These are phyloP conservation scores for Colletotrichum australisinense DNA, from an alignment of 2,329 filamentous ascomycete genomes.

Conservation along the genomic window DNA sequence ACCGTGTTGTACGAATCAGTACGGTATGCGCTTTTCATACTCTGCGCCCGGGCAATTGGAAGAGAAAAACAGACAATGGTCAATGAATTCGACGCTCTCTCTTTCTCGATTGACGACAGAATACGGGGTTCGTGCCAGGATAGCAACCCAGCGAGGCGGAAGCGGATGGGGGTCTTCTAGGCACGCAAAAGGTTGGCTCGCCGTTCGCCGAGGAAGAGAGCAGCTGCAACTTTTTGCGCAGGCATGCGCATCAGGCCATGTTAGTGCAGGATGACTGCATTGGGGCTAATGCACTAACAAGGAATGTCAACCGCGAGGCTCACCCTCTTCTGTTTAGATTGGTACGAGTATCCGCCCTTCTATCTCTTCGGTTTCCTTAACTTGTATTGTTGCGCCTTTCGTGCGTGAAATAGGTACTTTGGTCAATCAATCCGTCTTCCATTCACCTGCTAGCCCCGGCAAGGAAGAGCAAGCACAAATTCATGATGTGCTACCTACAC, in stretches of 20 bases:
- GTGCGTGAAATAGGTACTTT: background rate
- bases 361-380: background rate
- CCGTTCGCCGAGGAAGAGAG: background rate
- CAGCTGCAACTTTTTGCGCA: background rate
- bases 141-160: constrained; percentile 23
- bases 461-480: background rate
- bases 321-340: background rate
- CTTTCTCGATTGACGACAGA: background rate
- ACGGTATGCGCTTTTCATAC: background rate
- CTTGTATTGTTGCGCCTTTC: background rate
- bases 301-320: background rate
- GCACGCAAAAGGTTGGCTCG: background rate
- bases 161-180: constrained; percentile 20
- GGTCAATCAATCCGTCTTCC: background rate
- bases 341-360: background rate
- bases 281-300: constrained; percentile 24
- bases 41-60: background rate
- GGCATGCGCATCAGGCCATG: constrained; percentile 13
- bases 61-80: background rate
- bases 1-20: background rate
- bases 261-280: constrained; percentile 31
- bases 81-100: background rate
- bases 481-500: no score
- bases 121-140: constrained; percentile 12
- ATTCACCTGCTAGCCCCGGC: background rate